Percentiles rank a stretch among this genome's conserved stretches.
Conservation (phyloP, 1,139 yeast genomes). For the Pichia sp. region DNA sequence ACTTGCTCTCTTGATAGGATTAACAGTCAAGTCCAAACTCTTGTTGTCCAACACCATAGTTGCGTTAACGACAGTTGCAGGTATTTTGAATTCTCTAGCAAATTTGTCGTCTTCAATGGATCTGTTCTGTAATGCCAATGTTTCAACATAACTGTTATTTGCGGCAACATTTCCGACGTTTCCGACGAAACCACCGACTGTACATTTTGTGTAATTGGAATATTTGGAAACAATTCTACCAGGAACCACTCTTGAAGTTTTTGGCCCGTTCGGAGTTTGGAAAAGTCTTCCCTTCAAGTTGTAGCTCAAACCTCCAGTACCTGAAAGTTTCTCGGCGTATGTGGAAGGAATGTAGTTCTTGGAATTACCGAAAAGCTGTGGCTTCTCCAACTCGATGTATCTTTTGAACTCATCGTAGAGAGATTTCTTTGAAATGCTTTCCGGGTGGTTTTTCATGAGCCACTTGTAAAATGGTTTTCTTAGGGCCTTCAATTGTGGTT, state of each 20-base stretch:
- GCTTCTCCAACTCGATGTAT: slow-evolving; percentile 32
- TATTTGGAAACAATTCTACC: slow-evolving; percentile 59
- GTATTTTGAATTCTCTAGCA: slow-evolving; percentile 27
- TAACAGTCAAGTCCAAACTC: slow-evolving; percentile 24
- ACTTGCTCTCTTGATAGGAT: slow-evolving; percentile 19
- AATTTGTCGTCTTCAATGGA: slow-evolving; percentile 24
- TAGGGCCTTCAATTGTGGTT: slow-evolving; percentile 27
- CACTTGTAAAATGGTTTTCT: slow-evolving; percentile 40
- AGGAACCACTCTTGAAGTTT: slow-evolving; percentile 54
- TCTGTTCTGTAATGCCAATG: slow-evolving; percentile 19
- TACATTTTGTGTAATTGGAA: slow-evolving; percentile 46
- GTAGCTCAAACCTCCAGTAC: slow-evolving; percentile 73
- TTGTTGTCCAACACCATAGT: slow-evolving; percentile 21
- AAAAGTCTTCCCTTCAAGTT: slow-evolving; percentile 64
- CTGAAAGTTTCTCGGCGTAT: slow-evolving; percentile 36
- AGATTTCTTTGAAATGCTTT: slow-evolving; percentile 25
- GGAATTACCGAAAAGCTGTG: slow-evolving; percentile 10
- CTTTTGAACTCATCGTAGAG: slow-evolving; percentile 35
- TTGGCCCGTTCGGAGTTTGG: slow-evolving; percentile 73
- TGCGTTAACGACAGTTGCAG: slow-evolving; percentile 26
- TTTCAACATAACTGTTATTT: slow-evolving; percentile 24
- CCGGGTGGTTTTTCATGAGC: slow-evolving; percentile 39
- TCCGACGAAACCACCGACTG: slow-evolving; percentile 72
- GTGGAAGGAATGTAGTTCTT: slow-evolving; percentile 21
- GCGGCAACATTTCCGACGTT: slow-evolving; percentile 22